Base-by-base conservation (phyloP, 2,329 filamentous ascomycete genomes). In the Colletotrichum kahawae region DNA sequence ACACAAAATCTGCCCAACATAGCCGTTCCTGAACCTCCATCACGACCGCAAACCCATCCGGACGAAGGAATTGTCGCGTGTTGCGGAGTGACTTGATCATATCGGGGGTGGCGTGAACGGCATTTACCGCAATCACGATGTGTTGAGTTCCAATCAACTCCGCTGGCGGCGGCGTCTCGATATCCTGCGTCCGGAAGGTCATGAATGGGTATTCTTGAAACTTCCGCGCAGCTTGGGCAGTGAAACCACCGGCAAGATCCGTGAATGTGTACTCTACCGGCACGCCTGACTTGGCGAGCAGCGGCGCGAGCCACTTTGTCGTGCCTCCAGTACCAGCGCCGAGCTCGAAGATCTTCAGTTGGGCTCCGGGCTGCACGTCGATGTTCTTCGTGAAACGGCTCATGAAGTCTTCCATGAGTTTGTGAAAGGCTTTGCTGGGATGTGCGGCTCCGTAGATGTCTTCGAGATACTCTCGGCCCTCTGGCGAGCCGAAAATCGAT, bases 201-300 rank as follows among this genome's bases (percentile, higher is more conserved):
- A 74, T 71, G 38, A 74, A 74, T 3, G 51, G n/a, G 5, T 66
- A 74, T 10, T 74, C 60, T 4, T 62, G 18, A 16, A 71, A 74
- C 62, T 79, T 80, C 4, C 80, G 78, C 3, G 81, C 82, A 1
- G 77, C 75, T 2, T 71, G 71, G 5, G 79, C 79, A 2, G 85
- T 82, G 16, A 86, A 77, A 0, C 81, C 80, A 2, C 79, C 36
- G 3, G 83, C 79, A 3, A 87, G 73, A 54, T 87, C 85, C 1
- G 86, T 86, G 67, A 87, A 84, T 1, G 82, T 84, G 74, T 87
- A 87, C 56, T 81, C 78, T 29, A 84, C 79, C 0, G 80, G 78
- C 1, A 82, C 68, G 7, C 79, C 80, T 3, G 80, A 75, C 1
- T 57, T 27, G 1, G 78, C 79, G 3, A 87, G 78, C 2, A 80